Base-by-base conservation (phyloP, 345 rosid genomes). In the Excoecaria agallocha region DNA sequence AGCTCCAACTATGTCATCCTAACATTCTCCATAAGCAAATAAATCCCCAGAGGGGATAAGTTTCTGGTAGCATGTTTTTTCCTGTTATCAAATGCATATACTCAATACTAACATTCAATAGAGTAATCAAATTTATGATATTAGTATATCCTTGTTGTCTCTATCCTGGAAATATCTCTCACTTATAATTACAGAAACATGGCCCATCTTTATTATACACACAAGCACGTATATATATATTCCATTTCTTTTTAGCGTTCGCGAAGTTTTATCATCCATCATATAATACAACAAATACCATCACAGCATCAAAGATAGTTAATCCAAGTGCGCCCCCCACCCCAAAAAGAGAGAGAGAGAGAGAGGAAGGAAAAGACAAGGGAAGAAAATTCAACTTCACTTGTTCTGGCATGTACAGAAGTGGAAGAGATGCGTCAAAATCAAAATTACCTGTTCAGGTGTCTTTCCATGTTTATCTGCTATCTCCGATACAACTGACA, bases 401-500 rank as follows among this genome's bases (percentile, higher is more conserved):
- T 8, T 41, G 20, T 5, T 24, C 17, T 10, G 57, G 11, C n/a
- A 62, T 62, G 49, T 71, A 52, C 5, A 48, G 30, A 66, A 43
- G 38, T 37, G 30, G 6, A 59, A 12, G 56, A 19, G 39, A 73
- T 56, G 56, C 15, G 55, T 46, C 24, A 54, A 30, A 60, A 60
- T 51, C 12, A 46, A 58, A 54, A 67, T 63, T 81, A 85, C 91
- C 91, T 87, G 91, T 73, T 87, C 91, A 25, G 91, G 84, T 45
- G 91, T 87, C 81, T 85, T 87, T 71, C 74, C 74, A 78, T 79
- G 86, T 57, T 75, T 76, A 62, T 84, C 82, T 20, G 91, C 91
- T 75, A 85, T 85, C 78, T 84, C 87, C 51, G 84, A 77, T 8
- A 87, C 91, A 8, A 82, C 84, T 7, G 89, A 85, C 81, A 87